phyloP scores from a whole-genome alignment of 2,329 filamentous ascomycete genomes.

The Trichocomaceae sp. region DNA sequence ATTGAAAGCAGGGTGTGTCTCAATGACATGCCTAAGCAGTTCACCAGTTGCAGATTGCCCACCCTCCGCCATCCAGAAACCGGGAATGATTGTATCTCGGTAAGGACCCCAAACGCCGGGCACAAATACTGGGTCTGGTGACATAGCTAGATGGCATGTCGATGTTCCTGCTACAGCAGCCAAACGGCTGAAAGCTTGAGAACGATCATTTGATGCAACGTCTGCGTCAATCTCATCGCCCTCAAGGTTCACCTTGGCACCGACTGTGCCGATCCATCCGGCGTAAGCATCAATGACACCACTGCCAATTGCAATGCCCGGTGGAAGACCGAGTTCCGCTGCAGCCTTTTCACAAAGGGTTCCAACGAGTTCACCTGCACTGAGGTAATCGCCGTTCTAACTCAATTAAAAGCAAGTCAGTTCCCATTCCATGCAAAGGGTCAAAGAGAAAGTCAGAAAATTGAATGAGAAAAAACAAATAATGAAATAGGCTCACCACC shows the following conservation, averaged over 20 bases:
- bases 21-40: constrained; percentile 85
- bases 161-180: constrained; percentile 95
- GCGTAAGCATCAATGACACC: constrained; percentile 98
- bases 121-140: constrained; percentile 84
- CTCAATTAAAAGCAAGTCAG: background rate
- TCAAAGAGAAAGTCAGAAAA: constrained; percentile 16
- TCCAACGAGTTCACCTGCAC: constrained; percentile 86
- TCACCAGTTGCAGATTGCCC: constrained; percentile 96
- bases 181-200: constrained; percentile 84
- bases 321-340: constrained; percentile 71
- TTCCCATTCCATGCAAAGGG: background rate
- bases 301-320: constrained; percentile 86
- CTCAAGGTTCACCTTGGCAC: constrained; percentile 78
- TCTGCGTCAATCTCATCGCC: constrained; percentile 61
- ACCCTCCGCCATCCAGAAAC: constrained; percentile 95
- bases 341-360: constrained; percentile 77
- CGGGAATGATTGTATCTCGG: constrained; percentile 82
- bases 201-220: constrained; percentile 72
- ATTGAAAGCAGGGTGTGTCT: constrained; percentile 86
- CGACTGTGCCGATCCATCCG: constrained; percentile 98
- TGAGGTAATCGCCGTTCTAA: constrained; percentile 85
- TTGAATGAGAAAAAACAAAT: constrained; percentile 18
- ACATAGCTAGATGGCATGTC: constrained; percentile 96
- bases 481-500: constrained; percentile 64
- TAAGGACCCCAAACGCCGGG: constrained; percentile 97